These are phyloP conservation scores for Myochromella boudieri DNA, from an alignment of 768 basidiomycete genomes.

Conservation along the genomic window DNA sequence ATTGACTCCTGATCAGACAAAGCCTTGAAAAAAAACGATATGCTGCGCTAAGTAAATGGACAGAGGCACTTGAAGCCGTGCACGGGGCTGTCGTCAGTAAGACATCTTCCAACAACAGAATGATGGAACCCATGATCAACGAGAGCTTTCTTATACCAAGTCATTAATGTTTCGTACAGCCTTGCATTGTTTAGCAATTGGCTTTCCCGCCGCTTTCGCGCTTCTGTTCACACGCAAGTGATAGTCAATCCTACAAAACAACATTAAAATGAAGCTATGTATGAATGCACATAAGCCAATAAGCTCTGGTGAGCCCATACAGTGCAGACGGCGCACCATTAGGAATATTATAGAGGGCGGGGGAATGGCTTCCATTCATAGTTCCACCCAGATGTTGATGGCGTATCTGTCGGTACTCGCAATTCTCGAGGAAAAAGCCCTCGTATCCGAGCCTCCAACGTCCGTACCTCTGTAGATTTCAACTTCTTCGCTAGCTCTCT, in stretches of 20 bases:
- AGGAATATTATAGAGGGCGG: slow-evolving; percentile 42
- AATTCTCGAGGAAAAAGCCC: slow-evolving; percentile 88
- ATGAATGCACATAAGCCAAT: slow-evolving; percentile 1
- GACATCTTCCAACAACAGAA: slow-evolving; percentile 44
- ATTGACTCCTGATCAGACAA: slow-evolving; percentile 49
- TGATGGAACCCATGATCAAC: slow-evolving; percentile 32
- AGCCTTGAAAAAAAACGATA: slow-evolving; percentile 87
- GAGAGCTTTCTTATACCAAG: slow-evolving; percentile 13
- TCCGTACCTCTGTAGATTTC: slow-evolving; percentile 65
- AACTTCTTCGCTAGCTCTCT: slow-evolving; percentile 58
- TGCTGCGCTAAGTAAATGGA: slow-evolving; percentile 78
- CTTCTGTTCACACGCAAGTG: too few relatives aligned
- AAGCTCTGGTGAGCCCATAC: not conserved
- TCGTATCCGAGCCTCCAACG: slow-evolving; percentile 73
- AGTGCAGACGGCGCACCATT: slow-evolving; percentile 10
- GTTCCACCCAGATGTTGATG: slow-evolving; percentile 79
- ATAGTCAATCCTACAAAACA: too few relatives aligned
- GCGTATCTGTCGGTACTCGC: slow-evolving; percentile 83
- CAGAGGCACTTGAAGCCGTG: slow-evolving; percentile 73
- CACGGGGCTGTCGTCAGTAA: slow-evolving; percentile 78
- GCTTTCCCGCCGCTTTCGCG: too few relatives aligned
- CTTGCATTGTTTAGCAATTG: too few relatives aligned
- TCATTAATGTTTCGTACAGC: slow-evolving; percentile 7
- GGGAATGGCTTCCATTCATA: slow-evolving; percentile 79
- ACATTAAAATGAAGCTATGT: too few relatives aligned